These are phyloP conservation scores for Oidiodendron maius DNA, from an alignment of 495 filamentous ascomycete species.

Conservation along the genomic window DNA sequence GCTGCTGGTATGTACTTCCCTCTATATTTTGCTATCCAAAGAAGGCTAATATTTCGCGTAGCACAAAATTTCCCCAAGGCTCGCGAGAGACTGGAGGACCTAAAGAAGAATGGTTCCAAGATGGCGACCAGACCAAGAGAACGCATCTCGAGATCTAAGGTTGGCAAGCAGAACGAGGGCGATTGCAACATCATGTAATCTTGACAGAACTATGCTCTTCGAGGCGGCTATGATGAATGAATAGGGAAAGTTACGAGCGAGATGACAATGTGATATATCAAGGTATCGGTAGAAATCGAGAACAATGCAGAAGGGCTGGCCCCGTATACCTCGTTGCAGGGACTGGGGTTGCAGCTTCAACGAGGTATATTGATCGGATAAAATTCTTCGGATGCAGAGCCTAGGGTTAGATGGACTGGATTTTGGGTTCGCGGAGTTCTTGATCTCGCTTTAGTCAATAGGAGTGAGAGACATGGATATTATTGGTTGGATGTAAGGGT, in stretches of 20 bases:
- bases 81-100: constrained; percentile 82
- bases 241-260: no score
- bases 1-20: constrained; percentile 74
- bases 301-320: neutral
- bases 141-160: constrained; percentile 73
- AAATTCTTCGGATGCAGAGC: no score
- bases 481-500: no score
- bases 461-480: no score
- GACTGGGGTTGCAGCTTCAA: no score
- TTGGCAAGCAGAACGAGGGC: constrained; percentile 75
- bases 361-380: no score
- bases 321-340: no score
- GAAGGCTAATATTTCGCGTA: constrained; percentile 30
- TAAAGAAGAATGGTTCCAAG: constrained; percentile 69
- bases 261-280: neutral
- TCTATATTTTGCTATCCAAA: constrained; percentile 2
- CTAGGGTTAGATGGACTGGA: no score
- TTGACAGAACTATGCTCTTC: no score
- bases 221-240: no score
- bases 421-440: no score
- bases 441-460: no score
- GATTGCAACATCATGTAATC: constrained; percentile 79
- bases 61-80: constrained; percentile 94
- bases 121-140: constrained; percentile 61
- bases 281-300: neutral